Percentiles rank a stretch among this genome's conserved stretches.
These are phyloP conservation scores for Aspergillus neotritici DNA, from an alignment of 2,329 filamentous ascomycete genomes.

Conservation along the genomic window DNA sequence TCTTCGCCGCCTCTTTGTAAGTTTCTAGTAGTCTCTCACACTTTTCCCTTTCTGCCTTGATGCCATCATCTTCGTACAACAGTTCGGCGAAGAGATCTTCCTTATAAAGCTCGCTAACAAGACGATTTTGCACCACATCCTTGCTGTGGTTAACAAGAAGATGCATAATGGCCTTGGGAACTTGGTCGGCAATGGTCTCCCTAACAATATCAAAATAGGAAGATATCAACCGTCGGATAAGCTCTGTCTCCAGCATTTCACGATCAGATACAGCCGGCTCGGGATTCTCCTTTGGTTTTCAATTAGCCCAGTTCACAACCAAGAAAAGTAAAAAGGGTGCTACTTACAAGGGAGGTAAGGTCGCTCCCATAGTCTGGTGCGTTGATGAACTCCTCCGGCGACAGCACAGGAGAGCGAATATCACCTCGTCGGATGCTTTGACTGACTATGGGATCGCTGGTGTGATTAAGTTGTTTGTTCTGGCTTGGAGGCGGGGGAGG, in stretches of 20 bases:
- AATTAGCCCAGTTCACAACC: constrained; percentile 5
- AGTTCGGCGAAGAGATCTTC: constrained; percentile 86
- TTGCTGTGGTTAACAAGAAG: constrained; percentile 97
- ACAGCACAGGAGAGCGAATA: constrained; percentile 37
- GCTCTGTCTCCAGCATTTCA: constrained; percentile 93
- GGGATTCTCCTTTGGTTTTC: constrained; percentile 39
- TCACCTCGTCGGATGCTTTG: constrained; percentile 73
- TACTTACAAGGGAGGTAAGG: constrained; percentile 44
- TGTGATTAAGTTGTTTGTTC: constrained; percentile 69
- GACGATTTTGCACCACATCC: constrained; percentile 92
- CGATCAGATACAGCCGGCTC: constrained; percentile 90
- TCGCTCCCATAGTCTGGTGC: constrained; percentile 39
- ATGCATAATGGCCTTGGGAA: constrained; percentile 98
- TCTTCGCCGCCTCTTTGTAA: constrained; percentile 96
- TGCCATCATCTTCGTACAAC: constrained; percentile 92
- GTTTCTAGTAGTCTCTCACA: constrained; percentile 93
- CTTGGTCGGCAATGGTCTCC: constrained; percentile 96
- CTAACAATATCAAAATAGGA: constrained; percentile 99
- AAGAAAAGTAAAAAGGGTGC: neutral
- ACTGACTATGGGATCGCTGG: constrained; percentile 72
- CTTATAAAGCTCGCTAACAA: constrained; percentile 93
- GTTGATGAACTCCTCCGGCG: constrained; percentile 39
- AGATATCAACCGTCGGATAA: constrained; percentile 91
- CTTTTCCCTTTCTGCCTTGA: constrained; percentile 97
- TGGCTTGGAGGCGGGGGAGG: constrained; percentile 37